Percentiles rank a stretch among this genome's conserved stretches.
Conservation (phyloP, 805 yeast genomes). For the Candida vartiovaarae region DNA sequence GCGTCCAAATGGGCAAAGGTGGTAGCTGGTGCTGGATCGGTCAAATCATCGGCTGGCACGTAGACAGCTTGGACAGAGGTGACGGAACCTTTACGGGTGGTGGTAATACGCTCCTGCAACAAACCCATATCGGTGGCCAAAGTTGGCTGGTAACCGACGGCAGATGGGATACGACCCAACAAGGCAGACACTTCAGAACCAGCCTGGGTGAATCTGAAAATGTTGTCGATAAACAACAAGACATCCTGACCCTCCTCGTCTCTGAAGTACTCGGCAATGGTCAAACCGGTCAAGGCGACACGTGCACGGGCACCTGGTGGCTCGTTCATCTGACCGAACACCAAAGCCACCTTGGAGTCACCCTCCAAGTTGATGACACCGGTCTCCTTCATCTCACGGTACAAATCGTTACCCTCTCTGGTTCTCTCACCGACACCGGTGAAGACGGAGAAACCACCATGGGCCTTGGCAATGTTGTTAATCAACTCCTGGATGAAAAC, state of each 20-base stretch:
- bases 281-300: constrained; percentile 99
- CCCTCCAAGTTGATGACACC: constrained; percentile 99
- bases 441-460: constrained; percentile 99
- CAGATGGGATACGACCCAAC: constrained; percentile 99
- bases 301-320: constrained; percentile 99
- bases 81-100: constrained; percentile 99
- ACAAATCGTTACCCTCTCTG: constrained; percentile 99
- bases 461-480: constrained; percentile 99
- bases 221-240: constrained; percentile 97
- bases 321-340: constrained; percentile 99
- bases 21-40: constrained; percentile 99
- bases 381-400: constrained; percentile 99
- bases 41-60: constrained; percentile 99
- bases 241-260: constrained; percentile 99
- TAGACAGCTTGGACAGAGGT: constrained; percentile 99
- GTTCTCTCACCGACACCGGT: constrained; percentile 99
- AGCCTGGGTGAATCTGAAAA: constrained; percentile 99
- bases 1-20: constrained; percentile 99
- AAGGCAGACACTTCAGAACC: constrained; percentile 99
- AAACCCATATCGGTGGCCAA: constrained; percentile 99
- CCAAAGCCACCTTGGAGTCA: constrained; percentile 98
- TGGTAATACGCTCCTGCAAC: constrained; percentile 99
- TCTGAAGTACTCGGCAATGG: constrained; percentile 99
- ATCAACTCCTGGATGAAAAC: constrained; percentile 99
- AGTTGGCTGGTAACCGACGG: constrained; percentile 99